Conservation (phyloP, 2,329 filamentous ascomycete genomes). For the Penicillium sp. region DNA sequence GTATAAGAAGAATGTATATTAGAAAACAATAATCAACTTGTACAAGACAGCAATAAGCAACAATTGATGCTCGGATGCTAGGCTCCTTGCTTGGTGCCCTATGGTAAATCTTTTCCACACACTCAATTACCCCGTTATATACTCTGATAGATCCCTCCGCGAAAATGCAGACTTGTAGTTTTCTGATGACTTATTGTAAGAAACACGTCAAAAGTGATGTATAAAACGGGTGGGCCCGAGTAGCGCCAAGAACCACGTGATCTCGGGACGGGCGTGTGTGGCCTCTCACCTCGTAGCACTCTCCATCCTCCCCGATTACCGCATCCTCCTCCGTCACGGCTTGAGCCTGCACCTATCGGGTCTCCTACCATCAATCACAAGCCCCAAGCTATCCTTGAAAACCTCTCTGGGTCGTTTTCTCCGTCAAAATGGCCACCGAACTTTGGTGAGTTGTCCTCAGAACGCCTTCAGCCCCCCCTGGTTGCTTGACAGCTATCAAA, state of each 20-base stretch:
- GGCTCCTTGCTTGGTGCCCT: too few species aligned
- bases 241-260: conserved; percentile 42
- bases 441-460: conserved; percentile 71
- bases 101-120: too few species aligned
- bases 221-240: conserved; percentile 4
- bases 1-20: background rate
- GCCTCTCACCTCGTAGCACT: conserved; percentile 38
- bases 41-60: too few species aligned
- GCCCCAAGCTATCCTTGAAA: conserved; percentile 19
- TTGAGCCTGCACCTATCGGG: conserved; percentile 24
- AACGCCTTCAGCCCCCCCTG: conserved; percentile 34
- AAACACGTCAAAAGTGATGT: conserved; percentile 2
- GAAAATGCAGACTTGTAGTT: too few species aligned
- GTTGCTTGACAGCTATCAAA: conserved; percentile 36
- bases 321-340: conserved; percentile 30
- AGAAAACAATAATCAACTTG: too few species aligned
- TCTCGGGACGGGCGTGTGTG: conserved; percentile 38
- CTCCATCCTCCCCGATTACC: conserved; percentile 35
- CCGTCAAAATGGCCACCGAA: conserved; percentile 73
- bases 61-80: too few species aligned
- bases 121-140: too few species aligned
- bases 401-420: conserved; percentile 19
- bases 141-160: too few species aligned
- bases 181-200: background rate
- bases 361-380: conserved; percentile 19